phyloP scores from a whole-genome alignment of 768 basidiomycete genomes.

The Suillus bovinus region DNA sequence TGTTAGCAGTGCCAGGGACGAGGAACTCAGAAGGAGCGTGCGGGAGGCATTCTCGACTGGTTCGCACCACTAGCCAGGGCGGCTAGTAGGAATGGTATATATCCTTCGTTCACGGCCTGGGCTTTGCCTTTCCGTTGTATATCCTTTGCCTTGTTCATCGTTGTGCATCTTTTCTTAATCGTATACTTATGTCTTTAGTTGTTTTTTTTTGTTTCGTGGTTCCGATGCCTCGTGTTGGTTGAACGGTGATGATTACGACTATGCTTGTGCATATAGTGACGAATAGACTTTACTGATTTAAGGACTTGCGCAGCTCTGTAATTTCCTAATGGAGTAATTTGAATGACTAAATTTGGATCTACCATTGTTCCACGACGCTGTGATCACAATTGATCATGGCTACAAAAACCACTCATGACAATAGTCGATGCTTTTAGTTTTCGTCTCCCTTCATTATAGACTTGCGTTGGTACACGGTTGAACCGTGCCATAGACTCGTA shows the following conservation, averaged over 20 bases:
- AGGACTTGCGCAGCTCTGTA: no score
- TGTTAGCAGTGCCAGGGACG: conserved; percentile 59
- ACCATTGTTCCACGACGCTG: conserved; percentile 10
- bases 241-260: neutral
- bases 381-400: neutral
- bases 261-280: conserved; percentile 1
- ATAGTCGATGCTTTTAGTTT: neutral
- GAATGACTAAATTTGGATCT: neutral
- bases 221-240: neutral
- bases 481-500: conserved; percentile 1
- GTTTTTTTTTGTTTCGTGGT: neutral
- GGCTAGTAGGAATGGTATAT: conserved; percentile 6
- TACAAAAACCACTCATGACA: neutral
- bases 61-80: conserved; percentile 41
- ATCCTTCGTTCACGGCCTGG: conserved; percentile 2
- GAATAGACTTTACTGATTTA: conserved; percentile 1
- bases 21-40: conserved; percentile 80
- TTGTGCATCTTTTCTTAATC: conserved; percentile 11
- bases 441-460: neutral
- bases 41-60: conserved; percentile 77
- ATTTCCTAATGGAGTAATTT: neutral
- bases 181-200: conserved; percentile 8
- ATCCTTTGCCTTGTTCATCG: conserved; percentile 2
- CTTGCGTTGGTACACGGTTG: conserved; percentile 6
- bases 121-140: conserved; percentile 7